Conservation (phyloP, 108 stramenopile genomes). For the Nitzschia palea region DNA sequence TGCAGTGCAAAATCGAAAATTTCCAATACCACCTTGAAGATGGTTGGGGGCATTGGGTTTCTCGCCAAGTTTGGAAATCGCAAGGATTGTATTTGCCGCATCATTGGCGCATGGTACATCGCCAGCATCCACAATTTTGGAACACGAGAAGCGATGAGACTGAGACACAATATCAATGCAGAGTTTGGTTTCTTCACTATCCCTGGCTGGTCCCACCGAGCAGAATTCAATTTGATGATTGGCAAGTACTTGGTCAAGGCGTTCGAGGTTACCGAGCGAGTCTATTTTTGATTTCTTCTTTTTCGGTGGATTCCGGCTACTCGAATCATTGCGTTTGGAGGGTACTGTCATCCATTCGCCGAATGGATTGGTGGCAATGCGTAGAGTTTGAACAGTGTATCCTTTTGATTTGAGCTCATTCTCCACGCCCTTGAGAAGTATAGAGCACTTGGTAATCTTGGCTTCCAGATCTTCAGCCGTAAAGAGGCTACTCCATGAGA, state of each 20-base stretch:
- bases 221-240: slow-evolving; percentile 60
- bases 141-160: slow-evolving; percentile 61
- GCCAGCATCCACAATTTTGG: slow-evolving; percentile 37
- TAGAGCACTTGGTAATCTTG: slow-evolving; percentile 9
- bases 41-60: slow-evolving; percentile 7
- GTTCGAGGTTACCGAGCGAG: slow-evolving; percentile 27
- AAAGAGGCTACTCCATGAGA: not conserved
- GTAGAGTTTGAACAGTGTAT: slow-evolving; percentile 75
- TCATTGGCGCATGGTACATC: slow-evolving; percentile 41
- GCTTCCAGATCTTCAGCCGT: not conserved
- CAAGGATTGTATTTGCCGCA: slow-evolving; percentile 52
- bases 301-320: not conserved
- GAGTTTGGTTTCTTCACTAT: slow-evolving; percentile 30
- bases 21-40: slow-evolving; percentile 62
- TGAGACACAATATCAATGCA: slow-evolving; percentile 47
- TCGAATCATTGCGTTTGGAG: not conserved
- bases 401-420: slow-evolving; percentile 33
- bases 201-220: slow-evolving; percentile 68
- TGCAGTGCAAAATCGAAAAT: slow-evolving; percentile 75
- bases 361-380: slow-evolving; percentile 89
- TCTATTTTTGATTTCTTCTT: not conserved
- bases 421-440: slow-evolving; percentile 10
- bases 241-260: slow-evolving; percentile 39
- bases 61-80: slow-evolving; percentile 47
- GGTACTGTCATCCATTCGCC: slow-evolving; percentile 58